phyloP scores from a whole-genome alignment of 306 rosid species.

The Prunus padus region DNA sequence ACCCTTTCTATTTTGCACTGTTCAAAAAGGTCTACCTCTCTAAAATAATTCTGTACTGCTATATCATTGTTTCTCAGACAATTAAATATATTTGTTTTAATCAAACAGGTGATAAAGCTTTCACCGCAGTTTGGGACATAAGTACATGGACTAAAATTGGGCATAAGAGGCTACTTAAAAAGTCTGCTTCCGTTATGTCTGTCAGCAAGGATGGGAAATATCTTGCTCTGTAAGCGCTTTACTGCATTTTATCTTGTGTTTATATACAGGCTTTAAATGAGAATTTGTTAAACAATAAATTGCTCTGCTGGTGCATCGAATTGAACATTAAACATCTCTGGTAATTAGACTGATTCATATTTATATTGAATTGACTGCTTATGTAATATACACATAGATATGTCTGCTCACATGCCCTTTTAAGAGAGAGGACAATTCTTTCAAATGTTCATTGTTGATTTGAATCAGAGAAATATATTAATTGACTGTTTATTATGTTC shows the following conservation, averaged over 20 bases:
- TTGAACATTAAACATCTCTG: neutral
- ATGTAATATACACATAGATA: neutral
- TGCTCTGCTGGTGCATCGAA: neutral
- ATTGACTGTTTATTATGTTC: neutral
- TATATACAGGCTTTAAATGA: neutral
- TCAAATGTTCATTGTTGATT: neutral
- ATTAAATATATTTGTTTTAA: neutral
- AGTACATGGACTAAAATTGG: conserved; percentile 92
- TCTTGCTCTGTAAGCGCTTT: conserved; percentile 82
- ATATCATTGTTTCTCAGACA: conserved; percentile 23
- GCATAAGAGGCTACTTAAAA: conserved; percentile 74
- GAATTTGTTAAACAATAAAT: neutral
- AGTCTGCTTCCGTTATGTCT: conserved; percentile 81
- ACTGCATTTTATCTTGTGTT: conserved; percentile 18
- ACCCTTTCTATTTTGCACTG: conserved; percentile 78
- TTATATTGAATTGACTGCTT: neutral
- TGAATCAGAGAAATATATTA: neutral
- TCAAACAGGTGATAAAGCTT: conserved; percentile 58
- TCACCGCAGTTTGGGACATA: conserved; percentile 82
- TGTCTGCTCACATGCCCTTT: neutral
- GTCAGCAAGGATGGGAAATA: conserved; percentile 94
- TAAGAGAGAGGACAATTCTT: neutral
- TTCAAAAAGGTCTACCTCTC: conserved; percentile 61
- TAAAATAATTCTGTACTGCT: neutral
- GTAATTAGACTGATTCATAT: neutral